phyloP scores from a whole-genome alignment of 352 stramenopile species.

The Phytophthora syringae region DNA sequence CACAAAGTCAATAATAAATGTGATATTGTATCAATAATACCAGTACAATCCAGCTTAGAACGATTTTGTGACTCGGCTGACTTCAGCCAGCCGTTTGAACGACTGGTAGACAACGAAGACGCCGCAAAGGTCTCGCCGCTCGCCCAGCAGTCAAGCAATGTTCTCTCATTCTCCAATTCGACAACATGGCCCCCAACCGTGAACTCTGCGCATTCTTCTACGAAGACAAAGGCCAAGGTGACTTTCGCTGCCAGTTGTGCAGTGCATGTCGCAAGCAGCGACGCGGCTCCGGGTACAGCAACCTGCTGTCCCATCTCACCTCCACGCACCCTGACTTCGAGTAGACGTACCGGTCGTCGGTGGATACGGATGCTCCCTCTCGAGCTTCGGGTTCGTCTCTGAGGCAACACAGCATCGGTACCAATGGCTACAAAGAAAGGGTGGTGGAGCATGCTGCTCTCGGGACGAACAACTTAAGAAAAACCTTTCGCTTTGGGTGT shows the following conservation, averaged over 20 bases:
- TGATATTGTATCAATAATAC: conserved; percentile 17
- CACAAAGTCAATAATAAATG: conserved; percentile 11
- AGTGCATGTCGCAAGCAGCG: too few species aligned
- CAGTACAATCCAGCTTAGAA: background rate
- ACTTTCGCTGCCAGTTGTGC: too few species aligned
- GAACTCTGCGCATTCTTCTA: conserved; percentile 2
- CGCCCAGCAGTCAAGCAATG: background rate
- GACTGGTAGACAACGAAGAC: background rate
- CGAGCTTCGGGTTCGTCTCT: conserved; percentile 4
- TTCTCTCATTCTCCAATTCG: background rate
- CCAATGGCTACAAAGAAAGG: conserved; percentile 11
- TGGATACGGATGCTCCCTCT: background rate
- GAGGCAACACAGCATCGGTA: conserved; percentile 7
- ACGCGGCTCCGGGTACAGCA: background rate
- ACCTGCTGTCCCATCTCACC: background rate
- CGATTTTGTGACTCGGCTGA: background rate
- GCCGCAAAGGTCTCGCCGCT: too few species aligned
- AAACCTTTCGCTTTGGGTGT: too few species aligned
- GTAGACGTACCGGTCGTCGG: background rate
- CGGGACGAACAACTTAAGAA: too few species aligned
- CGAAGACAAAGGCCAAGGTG: too few species aligned
- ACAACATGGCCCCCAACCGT: conserved; percentile 4
- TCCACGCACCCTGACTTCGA: conserved; percentile 3
- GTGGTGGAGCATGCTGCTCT: conserved; percentile 6
- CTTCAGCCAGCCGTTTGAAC: background rate